Evolutionary conservation across 2,329 filamentous ascomycete genomes (phyloP).

Genomic region (Alternaria solani): DNA sequence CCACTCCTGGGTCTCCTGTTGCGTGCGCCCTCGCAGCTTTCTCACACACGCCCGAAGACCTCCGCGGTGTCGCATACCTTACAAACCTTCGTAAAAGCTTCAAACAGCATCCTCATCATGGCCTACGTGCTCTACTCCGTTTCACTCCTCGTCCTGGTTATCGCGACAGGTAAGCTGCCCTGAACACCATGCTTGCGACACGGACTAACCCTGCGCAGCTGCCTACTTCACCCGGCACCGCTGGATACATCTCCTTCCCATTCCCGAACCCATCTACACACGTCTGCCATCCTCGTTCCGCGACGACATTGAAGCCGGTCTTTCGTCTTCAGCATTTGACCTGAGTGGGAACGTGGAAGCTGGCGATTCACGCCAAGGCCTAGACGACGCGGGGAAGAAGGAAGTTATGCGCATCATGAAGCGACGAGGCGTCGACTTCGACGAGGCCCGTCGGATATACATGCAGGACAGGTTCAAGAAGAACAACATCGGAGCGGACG

Average conservation of each 20-base stretch:
- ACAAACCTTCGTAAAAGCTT: conserved; percentile 6
- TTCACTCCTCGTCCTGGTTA: conserved; percentile 73
- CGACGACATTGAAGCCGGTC: conserved; percentile 85
- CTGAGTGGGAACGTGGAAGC: conserved; percentile 79
- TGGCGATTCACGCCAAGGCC: conserved; percentile 79
- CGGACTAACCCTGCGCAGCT: conserved; percentile 53
- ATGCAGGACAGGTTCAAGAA: conserved; percentile 86
- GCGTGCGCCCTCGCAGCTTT: conserved; percentile 14
- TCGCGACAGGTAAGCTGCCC: conserved; percentile 68
- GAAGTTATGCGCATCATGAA: conserved; percentile 94
- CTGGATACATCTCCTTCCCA: conserved; percentile 77
- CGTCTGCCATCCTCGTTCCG: conserved; percentile 80
- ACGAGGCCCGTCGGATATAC: conserved; percentile 86
- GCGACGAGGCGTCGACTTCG: conserved; percentile 80
- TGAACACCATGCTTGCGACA: conserved; percentile 9
- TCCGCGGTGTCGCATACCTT: conserved; percentile 22
- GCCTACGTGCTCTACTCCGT: conserved; percentile 81
- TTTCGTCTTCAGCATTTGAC: conserved; percentile 85
- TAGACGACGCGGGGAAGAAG: conserved; percentile 81
- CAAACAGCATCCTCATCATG: conserved; percentile 62
- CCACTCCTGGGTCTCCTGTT: conserved; percentile 9
- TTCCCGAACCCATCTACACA: conserved; percentile 73
- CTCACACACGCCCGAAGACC: conserved; percentile 25
- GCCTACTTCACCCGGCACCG: conserved; percentile 81
- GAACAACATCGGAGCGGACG: conserved; percentile 88